Evolutionary conservation across 2,329 filamentous ascomycete species (phyloP), one percentile per base, ranked within the genome.

Genomic region (Fusarium staphyleae): DNA sequence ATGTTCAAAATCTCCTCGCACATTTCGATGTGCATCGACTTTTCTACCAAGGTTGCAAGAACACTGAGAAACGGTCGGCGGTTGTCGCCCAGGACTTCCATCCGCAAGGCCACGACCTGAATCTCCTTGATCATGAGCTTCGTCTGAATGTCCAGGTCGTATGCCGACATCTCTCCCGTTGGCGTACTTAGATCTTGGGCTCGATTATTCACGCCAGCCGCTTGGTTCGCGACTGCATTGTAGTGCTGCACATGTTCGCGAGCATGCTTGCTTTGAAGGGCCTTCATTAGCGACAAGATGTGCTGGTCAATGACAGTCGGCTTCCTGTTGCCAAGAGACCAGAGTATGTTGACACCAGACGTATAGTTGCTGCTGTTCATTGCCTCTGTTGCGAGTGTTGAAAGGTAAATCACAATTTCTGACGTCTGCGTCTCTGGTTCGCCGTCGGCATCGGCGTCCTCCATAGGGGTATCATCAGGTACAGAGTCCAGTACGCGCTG

Each of bases 51-150:
- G 14, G 93, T 95, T 4, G 95, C 95, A 28, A 99, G 79, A 4
- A 98, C 93, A 69, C 93, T 98, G 2, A 99, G 83, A 77, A 98
- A 99, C 0, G 95, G 93, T 37, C 96, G 83, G 35, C 95, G 83
- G 69, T 93, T 91, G 64, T 99, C 95, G 2, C 91, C 92, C 11
- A 99, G 82, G 30, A 89, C 88, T 66, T 95, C 93, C 87, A 99
- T 98, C 35, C 95, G 87, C 60, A 92, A 83, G 2, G 95, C 91
- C 16, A 96, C 90, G 52, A 97, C 87, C 67, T 98, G 93, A 57
- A 99, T 93, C 9, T 93, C 91, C 76, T 98, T 98, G 68, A 97
- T 87, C 74, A 98, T 96, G 34, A 99, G 77, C 51, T 89, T 87
- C 8, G 91, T 93, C 60, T 95, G 93, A n/a, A 96, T 85, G 67